phyloP scores from a whole-genome alignment of 805 yeast species.

The Metschnikowia anglica region DNA sequence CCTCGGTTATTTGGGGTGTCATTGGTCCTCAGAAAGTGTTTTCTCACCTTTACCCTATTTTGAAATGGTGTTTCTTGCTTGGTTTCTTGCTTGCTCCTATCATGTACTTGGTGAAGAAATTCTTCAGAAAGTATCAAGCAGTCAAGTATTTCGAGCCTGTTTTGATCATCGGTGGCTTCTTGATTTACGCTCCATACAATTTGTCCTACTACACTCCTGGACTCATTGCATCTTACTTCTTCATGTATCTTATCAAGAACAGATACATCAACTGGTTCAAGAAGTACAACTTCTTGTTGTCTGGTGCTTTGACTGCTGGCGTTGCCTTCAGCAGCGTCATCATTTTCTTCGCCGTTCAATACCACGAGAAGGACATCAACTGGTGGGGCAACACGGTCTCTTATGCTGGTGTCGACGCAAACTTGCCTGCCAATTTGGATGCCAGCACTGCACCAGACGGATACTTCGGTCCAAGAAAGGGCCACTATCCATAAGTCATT shows the following conservation, averaged over 20 bases:
- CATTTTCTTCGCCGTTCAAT: slow-evolving; percentile 34
- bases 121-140: slow-evolving; percentile 36
- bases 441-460: slow-evolving; percentile 22
- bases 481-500: slow-evolving; percentile 18
- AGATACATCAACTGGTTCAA: slow-evolving; percentile 45
- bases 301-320: slow-evolving; percentile 46
- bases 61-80: slow-evolving; percentile 32
- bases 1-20: slow-evolving; percentile 45
- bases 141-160: slow-evolving; percentile 41
- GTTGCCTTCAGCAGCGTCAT: slow-evolving; percentile 41
- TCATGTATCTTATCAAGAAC: slow-evolving; percentile 40
- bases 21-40: slow-evolving; percentile 31
- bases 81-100: slow-evolving; percentile 40
- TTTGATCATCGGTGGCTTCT: slow-evolving; percentile 49
- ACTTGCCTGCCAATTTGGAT: slow-evolving; percentile 4
- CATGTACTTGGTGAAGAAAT: slow-evolving; percentile 37
- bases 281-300: slow-evolving; percentile 45
- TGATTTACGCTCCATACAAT: slow-evolving; percentile 71
- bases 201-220: slow-evolving; percentile 51
- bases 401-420: slow-evolving; percentile 37
- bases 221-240: slow-evolving; percentile 28
- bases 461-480: slow-evolving; percentile 24
- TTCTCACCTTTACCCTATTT: slow-evolving; percentile 16
- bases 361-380: slow-evolving; percentile 23
- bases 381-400: slow-evolving; percentile 70